Conservation (phyloP, 345 rosid genomes). For the Cardiospermum halicacabum region DNA sequence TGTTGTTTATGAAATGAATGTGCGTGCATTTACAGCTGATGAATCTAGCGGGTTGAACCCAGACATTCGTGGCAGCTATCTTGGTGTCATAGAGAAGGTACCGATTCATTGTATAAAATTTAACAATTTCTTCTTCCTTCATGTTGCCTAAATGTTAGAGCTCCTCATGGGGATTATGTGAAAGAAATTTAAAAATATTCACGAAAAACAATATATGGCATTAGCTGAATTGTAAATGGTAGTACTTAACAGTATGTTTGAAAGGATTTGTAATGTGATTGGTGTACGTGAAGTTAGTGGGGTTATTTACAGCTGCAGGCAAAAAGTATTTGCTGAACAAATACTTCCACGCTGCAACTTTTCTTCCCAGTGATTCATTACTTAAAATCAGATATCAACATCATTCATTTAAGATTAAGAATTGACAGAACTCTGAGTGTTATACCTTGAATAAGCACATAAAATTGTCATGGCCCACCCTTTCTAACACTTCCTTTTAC, state of each 20-base stretch:
- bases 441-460: not conserved
- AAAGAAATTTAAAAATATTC: too few species aligned
- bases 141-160: not conserved
- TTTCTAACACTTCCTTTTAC: not conserved
- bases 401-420: not conserved
- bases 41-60: slow-evolving; percentile 78
- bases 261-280: too few species aligned
- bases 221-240: too few species aligned
- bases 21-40: slow-evolving; percentile 90
- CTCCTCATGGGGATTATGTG: not conserved
- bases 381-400: not conserved
- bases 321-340: not conserved
- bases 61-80: slow-evolving; percentile 65
- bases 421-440: not conserved
- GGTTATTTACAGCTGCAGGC: too few species aligned
- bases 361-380: not conserved
- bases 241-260: too few species aligned
- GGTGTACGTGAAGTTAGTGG: too few species aligned
- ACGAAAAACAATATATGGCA: too few species aligned
- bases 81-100: slow-evolving; percentile 88
- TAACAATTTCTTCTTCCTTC: slow-evolving; percentile 4
- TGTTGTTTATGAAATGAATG: slow-evolving; percentile 91
- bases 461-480: not conserved
- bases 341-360: not conserved
- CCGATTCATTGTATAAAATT: slow-evolving; percentile 3